Evolutionary conservation across 2,329 filamentous ascomycete genomes (phyloP).

Genomic region (Colletotrichum sp.): DNA sequence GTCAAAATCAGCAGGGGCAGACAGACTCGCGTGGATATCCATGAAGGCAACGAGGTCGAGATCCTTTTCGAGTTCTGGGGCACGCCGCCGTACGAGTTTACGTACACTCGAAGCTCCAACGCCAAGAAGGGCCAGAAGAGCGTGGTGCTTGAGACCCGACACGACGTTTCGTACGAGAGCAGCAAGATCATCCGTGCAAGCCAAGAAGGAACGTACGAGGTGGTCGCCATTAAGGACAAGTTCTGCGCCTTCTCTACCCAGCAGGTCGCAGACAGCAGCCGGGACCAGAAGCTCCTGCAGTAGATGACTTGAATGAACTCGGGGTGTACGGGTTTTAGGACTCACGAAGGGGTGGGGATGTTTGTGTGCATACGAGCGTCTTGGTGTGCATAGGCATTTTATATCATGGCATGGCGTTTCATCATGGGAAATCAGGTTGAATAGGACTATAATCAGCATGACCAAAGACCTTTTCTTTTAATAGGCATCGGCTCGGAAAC

Average conservation of each 20-base stretch:
- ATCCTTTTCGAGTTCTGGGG: constrained; percentile 96
- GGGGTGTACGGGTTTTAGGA: not conserved
- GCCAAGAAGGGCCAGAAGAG: constrained; percentile 79
- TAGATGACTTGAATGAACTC: constrained; percentile 6
- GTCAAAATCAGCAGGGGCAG: constrained; percentile 88
- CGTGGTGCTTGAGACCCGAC: constrained; percentile 86
- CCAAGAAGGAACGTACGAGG: constrained; percentile 96
- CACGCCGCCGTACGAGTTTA: constrained; percentile 96
- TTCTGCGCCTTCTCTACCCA: constrained; percentile 88
- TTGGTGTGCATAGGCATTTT: constrained; percentile 33
- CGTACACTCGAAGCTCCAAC: constrained; percentile 91
- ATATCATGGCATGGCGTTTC: constrained; percentile 43
- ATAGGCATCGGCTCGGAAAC: not conserved
- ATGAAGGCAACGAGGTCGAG: constrained; percentile 93
- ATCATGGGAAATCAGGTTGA: constrained; percentile 16
- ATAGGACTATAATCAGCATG: constrained; percentile 12
- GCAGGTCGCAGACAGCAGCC: constrained; percentile 54
- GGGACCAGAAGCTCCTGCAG: constrained; percentile 41
- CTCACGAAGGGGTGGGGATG: not conserved
- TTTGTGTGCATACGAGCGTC: constrained; percentile 11
- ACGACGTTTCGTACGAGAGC: constrained; percentile 83
- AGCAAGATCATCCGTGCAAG: constrained; percentile 83
- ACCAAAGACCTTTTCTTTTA: constrained; percentile 11
- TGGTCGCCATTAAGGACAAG: constrained; percentile 92
- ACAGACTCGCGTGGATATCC: constrained; percentile 86